Percentiles rank a stretch among this genome's conserved stretches.
Evolutionary conservation across 23 red algal species (phyloP).

Genomic region (Gracilariopsis chorda): DNA sequence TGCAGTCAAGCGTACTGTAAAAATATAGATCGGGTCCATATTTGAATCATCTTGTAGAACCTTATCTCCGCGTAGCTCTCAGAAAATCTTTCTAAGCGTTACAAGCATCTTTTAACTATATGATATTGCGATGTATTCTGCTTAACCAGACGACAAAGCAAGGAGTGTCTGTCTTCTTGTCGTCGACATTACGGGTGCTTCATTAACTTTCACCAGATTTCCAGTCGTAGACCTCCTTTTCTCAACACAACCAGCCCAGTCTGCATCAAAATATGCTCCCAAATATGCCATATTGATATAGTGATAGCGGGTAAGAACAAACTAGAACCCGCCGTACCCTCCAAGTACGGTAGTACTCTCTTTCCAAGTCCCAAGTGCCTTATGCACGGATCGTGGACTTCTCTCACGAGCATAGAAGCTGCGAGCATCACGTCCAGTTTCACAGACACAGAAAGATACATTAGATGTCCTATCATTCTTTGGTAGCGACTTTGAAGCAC

Average conservation of each 20-base stretch:
- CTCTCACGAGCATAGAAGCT: no score
- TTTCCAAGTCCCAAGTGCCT: no score
- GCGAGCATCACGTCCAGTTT: no score
- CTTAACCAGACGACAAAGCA: neutral
- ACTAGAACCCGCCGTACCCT: no score
- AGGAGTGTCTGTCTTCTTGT: neutral
- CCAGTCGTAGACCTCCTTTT: neutral
- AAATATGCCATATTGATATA: no score
- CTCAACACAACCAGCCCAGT: neutral
- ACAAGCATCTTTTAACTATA: neutral
- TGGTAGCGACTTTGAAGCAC: neutral
- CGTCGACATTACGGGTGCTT: neutral
- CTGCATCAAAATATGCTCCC: no score
- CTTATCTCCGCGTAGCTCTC: neutral
- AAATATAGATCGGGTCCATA: neutral
- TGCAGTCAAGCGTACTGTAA: neutral
- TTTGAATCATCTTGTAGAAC: neutral
- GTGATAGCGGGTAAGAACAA: no score
- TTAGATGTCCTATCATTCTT: neutral
- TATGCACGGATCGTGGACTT: no score
- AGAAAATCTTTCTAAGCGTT: neutral
- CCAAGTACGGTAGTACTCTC: no score
- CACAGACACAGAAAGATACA: no score
- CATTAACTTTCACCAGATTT: neutral
- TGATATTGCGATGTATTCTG: neutral